Evolutionary conservation across 2,329 filamentous ascomycete genomes (phyloP), one percentile per base, ranked within the genome.

Genomic region (Arthroderma sp.): DNA sequence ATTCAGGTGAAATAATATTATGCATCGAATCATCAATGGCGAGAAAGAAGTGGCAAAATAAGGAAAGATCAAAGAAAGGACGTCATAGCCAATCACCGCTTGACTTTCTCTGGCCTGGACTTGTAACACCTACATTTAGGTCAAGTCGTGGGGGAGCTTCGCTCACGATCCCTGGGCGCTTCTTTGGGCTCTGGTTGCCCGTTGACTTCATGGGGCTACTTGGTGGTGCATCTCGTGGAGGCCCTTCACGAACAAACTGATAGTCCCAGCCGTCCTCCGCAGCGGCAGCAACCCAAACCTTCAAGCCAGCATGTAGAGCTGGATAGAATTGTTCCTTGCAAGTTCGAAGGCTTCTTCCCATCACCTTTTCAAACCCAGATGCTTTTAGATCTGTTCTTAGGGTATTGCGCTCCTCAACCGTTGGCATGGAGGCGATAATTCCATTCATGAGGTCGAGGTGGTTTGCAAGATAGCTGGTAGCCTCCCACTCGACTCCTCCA

Each of bases 271-370:
- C 87, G 71, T 98, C 93, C 60, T 91, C 90, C 28, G 78, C 79
- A 0, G 89, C 91, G 0, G 91, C 93, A 0, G 85, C 85, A 17
- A 96, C 87, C 91, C 91, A 98, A 5, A 87, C 91, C 56, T 87
- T 83, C 61, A 97, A 77, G 1, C 85, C 89, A 64, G 91, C 88
- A 69, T 98, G 93, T 2, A 98, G 87, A 53, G 87, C 84, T 1
- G 87, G 87, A 69, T 98, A 97, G 70, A 97, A 95, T 70, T 97
- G 97, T 72, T 96, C 91, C 70, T 97, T 98, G 77, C 91, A 97
- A 15, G 91, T 85, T 4, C 93, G 83, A 61, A 97, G 76, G 58
- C 84, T 91, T 21, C 81, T 81, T 15, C 90, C 90, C 79, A 97
- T 87, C 63, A 87, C 84, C 64, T 90, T 90, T 71, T 98, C 93